Evolutionary conservation across 2,329 filamentous ascomycete species (phyloP), one percentile per base, ranked within the genome.

Genomic region (Arachnomyces sp.): DNA sequence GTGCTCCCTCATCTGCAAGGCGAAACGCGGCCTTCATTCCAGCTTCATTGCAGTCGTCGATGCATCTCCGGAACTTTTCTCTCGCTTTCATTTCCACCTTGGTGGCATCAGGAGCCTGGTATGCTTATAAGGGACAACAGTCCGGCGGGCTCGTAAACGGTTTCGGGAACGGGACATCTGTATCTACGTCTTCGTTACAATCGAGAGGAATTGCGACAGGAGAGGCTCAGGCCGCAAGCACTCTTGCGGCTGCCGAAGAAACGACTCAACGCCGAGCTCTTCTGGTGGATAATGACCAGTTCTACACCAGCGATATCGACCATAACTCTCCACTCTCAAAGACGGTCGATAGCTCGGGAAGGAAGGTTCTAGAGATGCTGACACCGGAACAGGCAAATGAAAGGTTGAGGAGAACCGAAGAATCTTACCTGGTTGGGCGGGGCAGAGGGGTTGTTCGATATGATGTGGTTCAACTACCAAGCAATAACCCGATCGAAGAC

Each of bases 401-500:
- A 55, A 94, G 90, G 69, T 69, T 98, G 54, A 77, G 92, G 51
- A 82, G 84, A 60, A 86, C 86, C 56, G 88, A 98, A 66, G 82
- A 94, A 67, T 95, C 89, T 21, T 96, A 89, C 64, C 71, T 88
- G 7, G 86, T 98, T 31, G 87, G 87, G 44, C 74, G 92, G 38
- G 93, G 92, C 11, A 78, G 86, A 60, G 92, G 92, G 29, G 90
- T 98, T 30, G 82, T 95, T 47, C 80, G 92, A 50, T 98, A 98
- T 59, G 92, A 98, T 63, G 72, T 95, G 7, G 88, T 92, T 16
- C 92, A 98, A 63, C 76, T 96, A 45, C 86, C 90, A 7, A 95
- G 87, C 69, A 98, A 98, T 62, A 86, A 94, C 53, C 92, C 92
- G 0, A 98, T 98, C 44, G 92, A 98, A 67, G 92, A 98, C 57